A percentile compares a stretch with the other conserved stretches of the same genome.
Conservation (phyloP, 192 early-diverging fungal species). For the Coemansia sp. region DNA sequence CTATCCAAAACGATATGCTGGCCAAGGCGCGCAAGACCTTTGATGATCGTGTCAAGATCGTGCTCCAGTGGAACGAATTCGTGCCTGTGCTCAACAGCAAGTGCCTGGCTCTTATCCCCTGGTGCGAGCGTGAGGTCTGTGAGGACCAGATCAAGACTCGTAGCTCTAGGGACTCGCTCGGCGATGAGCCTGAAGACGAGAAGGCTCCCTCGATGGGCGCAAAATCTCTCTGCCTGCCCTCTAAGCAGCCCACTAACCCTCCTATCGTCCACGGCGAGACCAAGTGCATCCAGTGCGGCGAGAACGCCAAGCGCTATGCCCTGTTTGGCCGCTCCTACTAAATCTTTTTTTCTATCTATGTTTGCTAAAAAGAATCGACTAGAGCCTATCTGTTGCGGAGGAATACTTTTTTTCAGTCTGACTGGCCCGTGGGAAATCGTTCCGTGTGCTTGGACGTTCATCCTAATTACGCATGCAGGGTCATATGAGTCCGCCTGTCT, state of each 20-base stretch:
- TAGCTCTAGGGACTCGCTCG: conserved; percentile 66
- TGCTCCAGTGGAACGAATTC: conserved; percentile 93
- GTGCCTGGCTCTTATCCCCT: conserved; percentile 87
- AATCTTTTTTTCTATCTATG: neutral
- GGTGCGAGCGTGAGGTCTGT: conserved; percentile 91
- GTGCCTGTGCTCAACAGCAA: conserved; percentile 88
- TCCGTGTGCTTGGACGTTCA: neutral
- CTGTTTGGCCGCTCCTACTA: conserved; percentile 88
- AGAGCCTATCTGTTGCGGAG: neutral
- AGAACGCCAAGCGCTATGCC: conserved; percentile 77
- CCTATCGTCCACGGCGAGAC: conserved; percentile 81
- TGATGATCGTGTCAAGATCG: conserved; percentile 71
- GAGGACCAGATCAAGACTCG: conserved; percentile 97
- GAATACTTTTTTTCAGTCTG: neutral
- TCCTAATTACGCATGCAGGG: neutral
- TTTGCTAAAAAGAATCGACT: neutral
- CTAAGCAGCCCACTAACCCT: conserved; percentile 86
- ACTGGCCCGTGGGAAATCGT: conserved; percentile 4
- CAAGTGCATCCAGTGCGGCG: conserved; percentile 84
- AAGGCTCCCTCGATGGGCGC: conserved; percentile 99
- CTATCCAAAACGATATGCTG: conserved; percentile 93
- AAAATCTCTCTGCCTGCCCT: conserved; percentile 98
- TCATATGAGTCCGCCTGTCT: neutral
- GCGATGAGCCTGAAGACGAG: conserved; percentile 86
- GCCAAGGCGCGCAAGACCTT: conserved; percentile 76